Base-by-base conservation (phyloP, 805 yeast species). In the Phaffomyces antillensis region DNA sequence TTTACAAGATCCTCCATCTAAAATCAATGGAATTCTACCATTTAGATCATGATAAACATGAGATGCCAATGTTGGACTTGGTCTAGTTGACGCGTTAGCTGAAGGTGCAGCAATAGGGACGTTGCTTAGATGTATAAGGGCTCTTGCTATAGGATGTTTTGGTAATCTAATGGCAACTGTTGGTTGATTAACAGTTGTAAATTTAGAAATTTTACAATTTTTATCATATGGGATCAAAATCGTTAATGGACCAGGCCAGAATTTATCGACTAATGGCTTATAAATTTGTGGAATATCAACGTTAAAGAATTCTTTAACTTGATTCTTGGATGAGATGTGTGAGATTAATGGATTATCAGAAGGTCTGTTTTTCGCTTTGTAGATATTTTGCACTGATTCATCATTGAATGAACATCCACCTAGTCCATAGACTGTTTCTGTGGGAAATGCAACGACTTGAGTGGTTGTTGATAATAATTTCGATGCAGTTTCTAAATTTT, bases 181-280 rank as follows among this genome's bases (percentile, higher is more conserved):
- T 16, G 79, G 71, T 61, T 91, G 97, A 9, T 79, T 81, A 0
- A 91, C 93, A 0, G 99, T 91, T 20, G 93, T 95, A 16, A 77
- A 68, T 31, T 71, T 68, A 2, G 96, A 88, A 2, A 91, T 67
- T 1, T 77, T 77, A 7, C 74, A 66, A 4, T 58, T 55, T 6
- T 49, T 58, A 12, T 65, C 52, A 6, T 77, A 70, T 0, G 96
- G 96, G 18, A 93, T 66, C 41, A 93, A 63, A 31, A 93, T 86
- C 0, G 96, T 89, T 45, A 93, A 66, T 0, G 99, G 98, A 0
- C 99, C 99, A 0, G 99, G 99, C 98, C 98, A 93, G 55, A 86
- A 84, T 50, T 72, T 72, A 3, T 72, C 71, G 11, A 90, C 69
- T 36, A 93, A 68, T 0, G 78, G 74, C 30, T 68, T 64, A 60